Base-by-base conservation (phyloP, 2,329 filamentous ascomycete species). In the Aspergillus tanneri region DNA sequence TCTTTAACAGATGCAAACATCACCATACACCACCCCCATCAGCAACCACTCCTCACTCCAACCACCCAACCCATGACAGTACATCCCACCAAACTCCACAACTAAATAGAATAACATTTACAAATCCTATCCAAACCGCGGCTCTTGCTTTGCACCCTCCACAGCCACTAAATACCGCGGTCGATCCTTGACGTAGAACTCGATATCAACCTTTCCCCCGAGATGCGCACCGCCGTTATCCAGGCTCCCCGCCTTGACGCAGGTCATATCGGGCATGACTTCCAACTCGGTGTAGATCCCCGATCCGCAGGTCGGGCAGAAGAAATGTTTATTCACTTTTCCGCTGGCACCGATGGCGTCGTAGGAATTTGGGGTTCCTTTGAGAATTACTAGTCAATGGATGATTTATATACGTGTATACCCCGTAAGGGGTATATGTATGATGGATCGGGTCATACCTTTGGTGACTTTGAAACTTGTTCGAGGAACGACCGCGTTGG, bases 311-410 rank as follows among this genome's bases (percentile, higher is more conserved):
- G 60, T 74, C 12, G 63, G 53, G 59, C 79, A 81, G 69, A 82
- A 82, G 66, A 72, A 80, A 58, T 80, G 78, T 54, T 74, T 76
- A 65, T 81, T 81, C 51, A 73, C 67, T 59, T 81, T 81, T 23
- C 79, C 79, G 0, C 74, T 77, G 27, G 61, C 71, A 3, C 78
- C 79, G 0, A 58, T 66, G 12, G 65, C 62, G 51, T 80, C 77
- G 58, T 72, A 81, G 23, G 68, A 57, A 52, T 74, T 77, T 11
- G 77, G 74, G 4, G 64, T 67, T 25, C 78, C 76, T 76, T 34
- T 14, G 5, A 12, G 9, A 2, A 30, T 27, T n/a, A 10, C 28
- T 21, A 45, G 43, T 9, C 9, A 41, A 6, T 12, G 14, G 23
- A 30, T 35, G 3, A 21, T 16, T 30, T 1, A 37, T 16, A 18